Evolutionary conservation across 345 rosid genomes (phyloP), one percentile per base, ranked within the genome.

Genomic region (Aquilaria sinensis): DNA sequence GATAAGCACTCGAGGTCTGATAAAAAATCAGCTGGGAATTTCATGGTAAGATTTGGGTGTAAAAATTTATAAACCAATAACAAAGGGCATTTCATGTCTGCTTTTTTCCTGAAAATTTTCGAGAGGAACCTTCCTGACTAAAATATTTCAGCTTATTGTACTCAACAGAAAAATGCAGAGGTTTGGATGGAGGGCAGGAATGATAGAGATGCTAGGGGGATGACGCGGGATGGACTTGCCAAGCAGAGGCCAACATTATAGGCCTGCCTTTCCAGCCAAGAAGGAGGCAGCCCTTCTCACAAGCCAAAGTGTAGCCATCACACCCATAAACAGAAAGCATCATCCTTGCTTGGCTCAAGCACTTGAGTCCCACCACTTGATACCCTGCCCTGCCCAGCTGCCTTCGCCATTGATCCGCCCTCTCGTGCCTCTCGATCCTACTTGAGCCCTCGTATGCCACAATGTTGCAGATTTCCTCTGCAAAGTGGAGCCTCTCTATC

Each of bases 181-280:
- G 5, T 3, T 37, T 37, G 43, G 43, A 37, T 37, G 43, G 23
- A 37, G 2, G 43, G 43, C 8, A 37, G 43, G 43, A 23, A 23
- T 23, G 23, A 23, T 23, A 23, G 43, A 51, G 48, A 54, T 5
- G 15, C 32, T 52, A 72, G 51, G 72, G 60, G 30, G 75, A 62
- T 31, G 72, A 47, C 65, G 14, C 47, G 56, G 63, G 68, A 52
- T 78, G 70, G 23, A 75, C 63, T 67, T 81, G 87, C 89, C 85
- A 86, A 12, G 88, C 85, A 45, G 92, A 86, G 33, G 86, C 86
- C 56, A 83, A 48, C 88, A 86, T 75, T 60, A 83, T 76, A 0
- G 92, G 85, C 68, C 92, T 56, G 30, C 86, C 88, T 73, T 79
- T 81, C 88, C 92, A 83, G 9, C 92, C 86, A 16, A 81, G 86